Evolutionary conservation across 768 basidiomycete genomes (phyloP).

Genomic region (Daedaleopsis sinensis): DNA sequence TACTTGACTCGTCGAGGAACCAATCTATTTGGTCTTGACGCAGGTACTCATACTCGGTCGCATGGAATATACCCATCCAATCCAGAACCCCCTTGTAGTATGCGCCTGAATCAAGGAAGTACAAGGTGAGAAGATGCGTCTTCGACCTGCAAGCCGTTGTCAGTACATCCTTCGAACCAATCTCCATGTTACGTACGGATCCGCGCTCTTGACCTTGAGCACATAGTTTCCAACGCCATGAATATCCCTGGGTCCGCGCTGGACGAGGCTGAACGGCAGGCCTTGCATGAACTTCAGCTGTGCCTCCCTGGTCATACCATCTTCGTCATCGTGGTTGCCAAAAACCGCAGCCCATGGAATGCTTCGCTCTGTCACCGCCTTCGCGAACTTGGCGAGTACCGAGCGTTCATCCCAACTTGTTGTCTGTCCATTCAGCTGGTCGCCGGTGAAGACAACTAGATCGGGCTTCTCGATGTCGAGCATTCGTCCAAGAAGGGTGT

Average conservation of each 20-base stretch:
- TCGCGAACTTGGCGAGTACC: constrained; percentile 87
- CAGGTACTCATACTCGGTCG: constrained; percentile 86
- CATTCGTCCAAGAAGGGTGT: constrained; percentile 66
- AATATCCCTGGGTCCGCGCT: constrained; percentile 79
- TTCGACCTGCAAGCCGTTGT: constrained; percentile 57
- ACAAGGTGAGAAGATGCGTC: constrained; percentile 87
- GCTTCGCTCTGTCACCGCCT: constrained; percentile 67
- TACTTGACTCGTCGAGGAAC: constrained; percentile 83
- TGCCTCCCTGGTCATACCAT: constrained; percentile 59
- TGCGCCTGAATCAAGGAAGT: constrained; percentile 88
- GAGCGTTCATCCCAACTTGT: constrained; percentile 89
- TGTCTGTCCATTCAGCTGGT: constrained; percentile 91
- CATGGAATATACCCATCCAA: constrained; percentile 64
- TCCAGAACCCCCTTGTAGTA: constrained; percentile 65
- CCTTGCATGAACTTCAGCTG: constrained; percentile 74
- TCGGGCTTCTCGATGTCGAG: constrained; percentile 87
- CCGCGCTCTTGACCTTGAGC: constrained; percentile 80
- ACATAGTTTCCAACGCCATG: constrained; percentile 94
- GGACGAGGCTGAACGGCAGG: constrained; percentile 84
- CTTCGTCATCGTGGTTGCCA: constrained; percentile 92
- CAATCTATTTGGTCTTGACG: constrained; percentile 83
- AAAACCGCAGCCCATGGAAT: constrained; percentile 94
- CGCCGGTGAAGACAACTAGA: constrained; percentile 89
- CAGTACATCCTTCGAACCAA: neutral
- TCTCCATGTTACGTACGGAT: constrained; percentile 60